phyloP scores from a whole-genome alignment of 768 basidiomycete species.

The Pholiota microspora region DNA sequence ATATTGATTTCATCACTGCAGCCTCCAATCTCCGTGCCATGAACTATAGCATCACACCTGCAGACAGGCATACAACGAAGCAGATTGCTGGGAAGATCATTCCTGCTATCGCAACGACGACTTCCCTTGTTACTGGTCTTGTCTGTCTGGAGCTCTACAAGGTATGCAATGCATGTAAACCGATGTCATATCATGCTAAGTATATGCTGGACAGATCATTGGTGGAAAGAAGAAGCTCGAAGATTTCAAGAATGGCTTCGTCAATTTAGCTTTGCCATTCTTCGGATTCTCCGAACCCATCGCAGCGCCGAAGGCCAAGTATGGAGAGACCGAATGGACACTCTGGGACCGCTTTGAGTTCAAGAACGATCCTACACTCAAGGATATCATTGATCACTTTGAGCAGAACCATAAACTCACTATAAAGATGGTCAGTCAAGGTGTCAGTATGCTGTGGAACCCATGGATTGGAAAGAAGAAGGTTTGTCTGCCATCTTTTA shows the following conservation, averaged over 20 bases:
- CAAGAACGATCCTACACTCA: slow-evolving; percentile 81
- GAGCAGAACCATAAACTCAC: slow-evolving; percentile 80
- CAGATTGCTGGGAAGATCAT: slow-evolving; percentile 99
- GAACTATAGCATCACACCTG: slow-evolving; percentile 88
- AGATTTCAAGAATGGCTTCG: slow-evolving; percentile 97
- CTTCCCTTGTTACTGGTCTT: slow-evolving; percentile 91
- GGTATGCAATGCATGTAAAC: slow-evolving; percentile 36
- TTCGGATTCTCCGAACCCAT: slow-evolving; percentile 99
- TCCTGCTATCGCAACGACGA: slow-evolving; percentile 98
- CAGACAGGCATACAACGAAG: slow-evolving; percentile 92
- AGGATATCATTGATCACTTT: slow-evolving; percentile 86
- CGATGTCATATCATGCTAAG: neutral
- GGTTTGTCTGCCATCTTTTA: slow-evolving; percentile 41
- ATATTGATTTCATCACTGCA: slow-evolving; percentile 98
- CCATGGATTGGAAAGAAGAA: slow-evolving; percentile 92
- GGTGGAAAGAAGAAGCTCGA: slow-evolving; percentile 94
- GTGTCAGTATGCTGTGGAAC: slow-evolving; percentile 98
- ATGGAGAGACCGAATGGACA: slow-evolving; percentile 89
- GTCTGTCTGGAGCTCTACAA: slow-evolving; percentile 98
- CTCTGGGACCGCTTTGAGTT: slow-evolving; percentile 98
- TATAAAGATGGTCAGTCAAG: slow-evolving; percentile 94
- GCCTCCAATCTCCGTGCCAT: slow-evolving; percentile 94
- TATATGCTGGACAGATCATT: slow-evolving; percentile 61
- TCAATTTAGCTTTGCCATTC: slow-evolving; percentile 97
- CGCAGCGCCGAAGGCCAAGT: slow-evolving; percentile 85